These are phyloP conservation scores for Pseudohyphozyma bogoriensis DNA, from an alignment of 768 basidiomycete species.

Conservation along the genomic window DNA sequence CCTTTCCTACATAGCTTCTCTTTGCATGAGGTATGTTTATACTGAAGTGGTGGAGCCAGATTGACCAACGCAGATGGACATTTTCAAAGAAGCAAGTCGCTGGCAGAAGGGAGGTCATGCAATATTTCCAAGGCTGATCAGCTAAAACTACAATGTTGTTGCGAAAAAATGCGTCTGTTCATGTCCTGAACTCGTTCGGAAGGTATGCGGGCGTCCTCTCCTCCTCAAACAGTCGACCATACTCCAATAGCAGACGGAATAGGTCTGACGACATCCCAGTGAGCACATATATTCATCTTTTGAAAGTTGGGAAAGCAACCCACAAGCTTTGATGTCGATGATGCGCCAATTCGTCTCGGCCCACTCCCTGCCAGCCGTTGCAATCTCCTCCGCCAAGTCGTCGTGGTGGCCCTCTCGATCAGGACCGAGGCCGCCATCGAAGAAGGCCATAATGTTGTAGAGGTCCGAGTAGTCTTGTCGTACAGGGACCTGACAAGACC, in stretches of 20 bases:
- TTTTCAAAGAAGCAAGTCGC: too few relatives aligned
- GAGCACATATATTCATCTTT: neutral
- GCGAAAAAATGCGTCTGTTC: too few relatives aligned
- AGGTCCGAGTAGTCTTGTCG: constrained; percentile 38
- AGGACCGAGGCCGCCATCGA: constrained; percentile 45
- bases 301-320: neutral
- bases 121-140: too few relatives aligned
- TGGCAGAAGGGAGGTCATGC: too few relatives aligned
- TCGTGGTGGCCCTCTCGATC: constrained; percentile 48
- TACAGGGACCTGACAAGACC: constrained; percentile 34
- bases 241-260: neutral
- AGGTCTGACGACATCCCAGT: neutral
- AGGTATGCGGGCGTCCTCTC: too few relatives aligned
- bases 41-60: too few relatives aligned
- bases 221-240: neutral
- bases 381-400: constrained; percentile 50
- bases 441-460: constrained; percentile 61
- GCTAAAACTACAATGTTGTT: too few relatives aligned
- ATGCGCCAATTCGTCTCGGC: constrained; percentile 26
- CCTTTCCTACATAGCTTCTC: too few relatives aligned
- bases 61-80: too few relatives aligned
- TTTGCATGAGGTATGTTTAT: too few relatives aligned
- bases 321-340: constrained; percentile 26
- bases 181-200: too few relatives aligned
- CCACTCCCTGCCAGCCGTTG: constrained; percentile 42